Evolutionary conservation across 306 rosid species (phyloP), one percentile per base, ranked within the genome.

Genomic region (Cucurbita pepo): DNA sequence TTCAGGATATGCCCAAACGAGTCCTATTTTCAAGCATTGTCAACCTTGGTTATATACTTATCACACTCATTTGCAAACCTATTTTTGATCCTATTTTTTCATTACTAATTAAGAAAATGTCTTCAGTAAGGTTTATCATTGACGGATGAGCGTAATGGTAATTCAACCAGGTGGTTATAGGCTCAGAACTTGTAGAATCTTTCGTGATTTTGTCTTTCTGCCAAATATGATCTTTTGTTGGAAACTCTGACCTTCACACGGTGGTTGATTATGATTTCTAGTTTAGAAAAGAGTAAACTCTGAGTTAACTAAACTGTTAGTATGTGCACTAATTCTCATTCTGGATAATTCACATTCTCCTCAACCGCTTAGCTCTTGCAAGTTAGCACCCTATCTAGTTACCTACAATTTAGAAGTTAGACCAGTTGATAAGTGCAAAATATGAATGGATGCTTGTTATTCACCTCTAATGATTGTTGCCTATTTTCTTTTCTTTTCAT

Each of bases 401-500:
- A 40, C 16, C 70, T 63, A 63, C 40, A 63, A 41, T 12, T 40
- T 40, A 63, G 4, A 41, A 41, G 52, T 63, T 36, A 37, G 47
- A 36, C 67, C 16, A 15, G 5, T 4, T 60, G 67, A 41, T 18
- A 63, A 63, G 52, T 63, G 36, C 13, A 41, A 19, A 41, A 41
- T 63, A 34, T n/a, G 51, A 41, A 40, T 18, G 11, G 25, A 8
- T 63, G 70, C 54, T 14, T 3, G 45, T 16, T 40, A 21, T 56
- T 72, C 34, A 56, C 10, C 2, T 38, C 3, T 8, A 41, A 19
- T 2, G 4, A 21, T 38, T 10, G 30, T 15, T 69, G 30, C 58
- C 37, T 76, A 81, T 56, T 70, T 56, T 43, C 11, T 41, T 57
- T 72, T 72, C 22, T 40, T 71, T 56, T 69, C 22, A 48, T 25